phyloP scores from a whole-genome alignment of 331 rosid species.

The Quercus lobata region DNA sequence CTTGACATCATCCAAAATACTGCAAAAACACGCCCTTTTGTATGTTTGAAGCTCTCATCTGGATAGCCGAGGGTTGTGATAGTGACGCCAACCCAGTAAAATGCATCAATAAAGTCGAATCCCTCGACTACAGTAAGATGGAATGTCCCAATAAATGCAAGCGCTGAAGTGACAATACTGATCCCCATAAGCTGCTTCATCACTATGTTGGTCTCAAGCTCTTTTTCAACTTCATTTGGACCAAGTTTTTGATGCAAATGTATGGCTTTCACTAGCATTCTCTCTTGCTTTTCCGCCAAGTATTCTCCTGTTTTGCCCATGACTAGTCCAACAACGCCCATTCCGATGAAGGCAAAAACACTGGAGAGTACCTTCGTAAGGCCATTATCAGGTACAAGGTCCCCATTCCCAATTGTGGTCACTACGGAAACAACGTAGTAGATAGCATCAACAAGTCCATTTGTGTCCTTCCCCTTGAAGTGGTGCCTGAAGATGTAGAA shows the following conservation, averaged over 20 bases:
- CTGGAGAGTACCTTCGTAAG: conserved; percentile 41
- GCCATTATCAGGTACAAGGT: conserved; percentile 39
- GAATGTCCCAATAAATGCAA: conserved; percentile 27
- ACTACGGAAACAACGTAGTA: conserved; percentile 41
- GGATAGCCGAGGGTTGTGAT: conserved; percentile 62
- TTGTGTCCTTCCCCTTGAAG: conserved; percentile 35
- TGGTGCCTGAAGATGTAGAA: conserved; percentile 35
- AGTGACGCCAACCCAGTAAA: conserved; percentile 77
- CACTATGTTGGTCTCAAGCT: conserved; percentile 23
- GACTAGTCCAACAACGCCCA: conserved; percentile 36
- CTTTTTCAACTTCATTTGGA: conserved; percentile 9
- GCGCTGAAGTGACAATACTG: conserved; percentile 19
- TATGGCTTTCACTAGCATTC: conserved; percentile 26
- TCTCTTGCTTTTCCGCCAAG: conserved; percentile 49
- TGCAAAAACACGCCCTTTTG: conserved; percentile 72
- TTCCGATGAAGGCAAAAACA: conserved; percentile 42
- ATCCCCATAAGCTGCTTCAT: conserved; percentile 27
- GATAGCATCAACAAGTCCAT: conserved; percentile 38
- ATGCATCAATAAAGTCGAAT: conserved; percentile 40
- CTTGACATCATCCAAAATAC: conserved; percentile 75
- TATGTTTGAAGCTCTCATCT: conserved; percentile 80
- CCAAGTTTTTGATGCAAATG: conserved; percentile 16
- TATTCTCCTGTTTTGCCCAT: conserved; percentile 43
- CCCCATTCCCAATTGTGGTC: conserved; percentile 59
- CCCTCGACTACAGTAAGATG: conserved; percentile 33